These are phyloP conservation scores for Carex cristatella DNA, from an alignment of 176 grass and related monocot species.

Conservation along the genomic window DNA sequence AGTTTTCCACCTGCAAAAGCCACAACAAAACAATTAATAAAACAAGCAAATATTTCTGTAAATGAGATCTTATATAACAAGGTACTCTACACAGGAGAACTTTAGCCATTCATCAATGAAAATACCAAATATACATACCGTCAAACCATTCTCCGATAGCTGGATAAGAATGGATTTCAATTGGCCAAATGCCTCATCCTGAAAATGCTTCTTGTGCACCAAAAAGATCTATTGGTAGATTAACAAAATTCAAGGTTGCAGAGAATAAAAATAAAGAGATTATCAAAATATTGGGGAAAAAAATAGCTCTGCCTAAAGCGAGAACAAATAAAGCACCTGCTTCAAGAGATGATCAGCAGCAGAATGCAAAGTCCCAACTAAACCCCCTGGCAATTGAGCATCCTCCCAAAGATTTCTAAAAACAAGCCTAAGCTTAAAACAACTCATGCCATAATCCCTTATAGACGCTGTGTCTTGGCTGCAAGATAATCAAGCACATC, in stretches of 20 bases:
- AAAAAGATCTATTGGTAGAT: slow-evolving; percentile 52
- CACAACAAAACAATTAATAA: slow-evolving; percentile 9
- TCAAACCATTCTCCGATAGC: slow-evolving; percentile 29
- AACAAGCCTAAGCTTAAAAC: slow-evolving; percentile 67
- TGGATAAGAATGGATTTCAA: slow-evolving; percentile 54
- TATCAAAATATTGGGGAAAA: slow-evolving; percentile 18
- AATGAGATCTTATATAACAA: not conserved
- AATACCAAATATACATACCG: slow-evolving; percentile 36
- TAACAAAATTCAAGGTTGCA: not conserved
- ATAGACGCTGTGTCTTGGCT: slow-evolving; percentile 44
- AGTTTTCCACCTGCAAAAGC: slow-evolving; percentile 39
- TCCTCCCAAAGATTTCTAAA: slow-evolving; percentile 78
- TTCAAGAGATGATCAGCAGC: slow-evolving; percentile 76
- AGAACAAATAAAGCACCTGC: slow-evolving; percentile 47
- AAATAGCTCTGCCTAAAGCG: not conserved
- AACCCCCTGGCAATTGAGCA: slow-evolving; percentile 25
- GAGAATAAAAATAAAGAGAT: slow-evolving; percentile 15
- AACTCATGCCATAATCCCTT: slow-evolving; percentile 59
- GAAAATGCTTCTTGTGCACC: slow-evolving; percentile 72
- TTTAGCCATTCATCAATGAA: not conserved
- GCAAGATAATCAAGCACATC: slow-evolving; percentile 20
- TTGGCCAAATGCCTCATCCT: slow-evolving; percentile 33
- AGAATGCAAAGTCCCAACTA: slow-evolving; percentile 47
- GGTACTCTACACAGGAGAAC: not conserved
- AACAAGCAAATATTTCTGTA: not conserved